A percentile compares a stretch with the other conserved stretches of the same genome.
These are phyloP conservation scores for Hanseniaspora occidentalis DNA, from an alignment of 805 yeast species.

Conservation along the genomic window DNA sequence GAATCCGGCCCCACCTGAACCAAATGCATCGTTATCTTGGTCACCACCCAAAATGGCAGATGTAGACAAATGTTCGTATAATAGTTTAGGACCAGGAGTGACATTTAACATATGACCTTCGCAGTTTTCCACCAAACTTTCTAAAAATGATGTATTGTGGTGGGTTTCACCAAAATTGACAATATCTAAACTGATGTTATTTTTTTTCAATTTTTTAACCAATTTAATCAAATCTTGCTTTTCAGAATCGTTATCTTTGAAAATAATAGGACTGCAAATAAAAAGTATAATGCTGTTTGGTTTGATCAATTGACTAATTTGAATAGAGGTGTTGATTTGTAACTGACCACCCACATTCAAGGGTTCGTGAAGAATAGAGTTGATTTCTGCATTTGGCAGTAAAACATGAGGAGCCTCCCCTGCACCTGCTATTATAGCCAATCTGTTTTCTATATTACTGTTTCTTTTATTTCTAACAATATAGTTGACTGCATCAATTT, in stretches of 20 bases:
- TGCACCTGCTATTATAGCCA: slow-evolving; percentile 81
- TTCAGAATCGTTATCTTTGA: slow-evolving; percentile 35
- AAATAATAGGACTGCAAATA: slow-evolving; percentile 69
- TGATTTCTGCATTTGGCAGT: slow-evolving; percentile 24
- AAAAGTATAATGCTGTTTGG: slow-evolving; percentile 75
- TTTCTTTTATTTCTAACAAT: slow-evolving; percentile 78
- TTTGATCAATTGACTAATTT: slow-evolving; percentile 88
- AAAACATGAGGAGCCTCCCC: slow-evolving; percentile 81
- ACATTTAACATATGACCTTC: slow-evolving; percentile 49
- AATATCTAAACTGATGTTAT: slow-evolving; percentile 78
- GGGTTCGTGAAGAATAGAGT: slow-evolving; percentile 11
- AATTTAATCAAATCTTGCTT: slow-evolving; percentile 56
- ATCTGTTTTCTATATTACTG: slow-evolving; percentile 87
- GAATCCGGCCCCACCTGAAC: slow-evolving; percentile 33
- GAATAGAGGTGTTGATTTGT: slow-evolving; percentile 72
- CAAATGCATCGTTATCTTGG: slow-evolving; percentile 27
- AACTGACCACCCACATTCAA: slow-evolving; percentile 48
- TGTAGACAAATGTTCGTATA: slow-evolving; percentile 69
- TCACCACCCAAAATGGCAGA: slow-evolving; percentile 66
- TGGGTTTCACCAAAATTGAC: slow-evolving; percentile 87
- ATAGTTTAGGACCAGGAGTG: slow-evolving; percentile 76
- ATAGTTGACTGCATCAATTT: slow-evolving; percentile 76
- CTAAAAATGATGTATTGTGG: slow-evolving; percentile 63
- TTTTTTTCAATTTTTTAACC: slow-evolving; percentile 89
- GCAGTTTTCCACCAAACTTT: slow-evolving; percentile 64